phyloP scores from a whole-genome alignment of 106 monocot genomes.

The Dactylorhiza incarnata region DNA sequence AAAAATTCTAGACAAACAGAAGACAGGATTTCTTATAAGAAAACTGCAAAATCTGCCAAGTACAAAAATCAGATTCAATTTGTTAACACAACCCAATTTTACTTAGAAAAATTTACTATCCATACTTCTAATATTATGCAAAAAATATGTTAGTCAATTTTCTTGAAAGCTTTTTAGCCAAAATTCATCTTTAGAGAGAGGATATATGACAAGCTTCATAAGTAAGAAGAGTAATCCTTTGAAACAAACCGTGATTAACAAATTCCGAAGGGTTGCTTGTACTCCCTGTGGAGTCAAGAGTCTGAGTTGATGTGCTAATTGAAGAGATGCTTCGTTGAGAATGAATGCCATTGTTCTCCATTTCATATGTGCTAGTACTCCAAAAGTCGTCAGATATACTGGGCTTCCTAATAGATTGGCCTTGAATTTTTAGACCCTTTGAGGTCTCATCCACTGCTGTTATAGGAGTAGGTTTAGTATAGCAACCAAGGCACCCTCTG shows the following conservation, averaged over 20 bases:
- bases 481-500: slow-evolving; percentile 97
- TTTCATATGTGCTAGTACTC: slow-evolving; percentile 91
- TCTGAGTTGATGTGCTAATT: slow-evolving; percentile 52
- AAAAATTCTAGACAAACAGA: background rate
- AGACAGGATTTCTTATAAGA: background rate
- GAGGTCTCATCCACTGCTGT: slow-evolving; percentile 89
- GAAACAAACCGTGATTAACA: slow-evolving; percentile 77
- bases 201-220: background rate
- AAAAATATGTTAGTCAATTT: background rate
- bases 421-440: slow-evolving; percentile 85
- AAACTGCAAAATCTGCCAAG: background rate
- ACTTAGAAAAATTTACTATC: too few relatives aligned
- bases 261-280: slow-evolving; percentile 52
- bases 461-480: slow-evolving; percentile 65
- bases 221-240: background rate
- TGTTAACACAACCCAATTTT: background rate
- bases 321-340: slow-evolving; percentile 91
- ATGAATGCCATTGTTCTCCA: slow-evolving; percentile 80
- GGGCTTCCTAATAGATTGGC: slow-evolving; percentile 39
- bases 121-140: too few relatives aligned
- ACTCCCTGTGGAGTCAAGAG: slow-evolving; percentile 47
- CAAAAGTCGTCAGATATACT: slow-evolving; percentile 77
- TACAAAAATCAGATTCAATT: background rate
- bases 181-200: background rate
- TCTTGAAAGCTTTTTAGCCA: background rate